A percentile compares a stretch with the other conserved stretches of the same genome.
Conservation (phyloP, 164 flowering plant genomes). For the Nymphaea thermarum region DNA sequence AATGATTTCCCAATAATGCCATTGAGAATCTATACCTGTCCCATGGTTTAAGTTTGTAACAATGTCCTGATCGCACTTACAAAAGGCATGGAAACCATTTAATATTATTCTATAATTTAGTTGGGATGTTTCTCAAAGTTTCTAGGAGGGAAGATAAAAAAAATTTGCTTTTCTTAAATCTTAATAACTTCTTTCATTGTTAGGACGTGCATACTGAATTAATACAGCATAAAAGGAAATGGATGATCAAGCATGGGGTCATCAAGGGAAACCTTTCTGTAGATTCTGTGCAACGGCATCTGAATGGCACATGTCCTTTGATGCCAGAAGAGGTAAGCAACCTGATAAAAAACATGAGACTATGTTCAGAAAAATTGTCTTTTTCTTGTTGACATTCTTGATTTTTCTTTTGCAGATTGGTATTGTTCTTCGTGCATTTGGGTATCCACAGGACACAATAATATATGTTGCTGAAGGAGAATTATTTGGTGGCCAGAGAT, state of each 20-base stretch:
- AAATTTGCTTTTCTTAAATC: too few relatives aligned
- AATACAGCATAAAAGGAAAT: conserved; percentile 75
- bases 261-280: conserved; percentile 65
- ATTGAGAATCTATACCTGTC: neutral
- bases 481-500: conserved; percentile 88
- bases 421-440: conserved; percentile 87
- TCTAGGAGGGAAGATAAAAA: too few relatives aligned
- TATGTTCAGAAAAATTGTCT: neutral
- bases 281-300: conserved; percentile 47
- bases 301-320: conserved; percentile 82
- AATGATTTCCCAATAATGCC: neutral
- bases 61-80: too few relatives aligned
- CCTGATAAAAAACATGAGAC: neutral
- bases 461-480: conserved; percentile 91
- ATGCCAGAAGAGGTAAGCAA: conserved; percentile 86
- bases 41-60: neutral
- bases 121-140: too few relatives aligned
- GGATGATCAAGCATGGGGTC: conserved; percentile 85
- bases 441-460: conserved; percentile 75
- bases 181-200: neutral
- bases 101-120: too few relatives aligned
- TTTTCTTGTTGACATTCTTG: neutral
- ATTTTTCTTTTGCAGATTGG: conserved; percentile 46
- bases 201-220: conserved; percentile 95
- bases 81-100: too few relatives aligned